Percentiles rank a stretch among this genome's conserved stretches.
Evolutionary conservation across 2,329 filamentous ascomycete species (phyloP).

Genomic region (Pseudogymnoascus sp.): DNA sequence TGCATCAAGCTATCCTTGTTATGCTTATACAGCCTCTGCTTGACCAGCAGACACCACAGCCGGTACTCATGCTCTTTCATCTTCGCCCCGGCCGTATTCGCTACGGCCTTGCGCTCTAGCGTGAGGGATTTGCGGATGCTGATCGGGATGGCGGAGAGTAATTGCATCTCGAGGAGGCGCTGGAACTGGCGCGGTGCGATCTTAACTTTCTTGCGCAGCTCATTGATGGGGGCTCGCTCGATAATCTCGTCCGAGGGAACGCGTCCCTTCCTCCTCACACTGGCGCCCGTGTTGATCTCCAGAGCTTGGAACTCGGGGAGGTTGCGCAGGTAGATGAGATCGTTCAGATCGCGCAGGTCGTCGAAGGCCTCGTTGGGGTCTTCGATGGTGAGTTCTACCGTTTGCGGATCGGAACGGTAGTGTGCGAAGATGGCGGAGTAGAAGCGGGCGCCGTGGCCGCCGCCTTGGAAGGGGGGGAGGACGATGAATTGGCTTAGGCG

Average conservation of each 20-base stretch:
- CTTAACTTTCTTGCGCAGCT: conserved; percentile 54
- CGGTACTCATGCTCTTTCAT: conserved; percentile 54
- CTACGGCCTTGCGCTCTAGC: conserved; percentile 29
- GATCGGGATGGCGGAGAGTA: conserved; percentile 51
- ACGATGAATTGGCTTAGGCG: conserved; percentile 92
- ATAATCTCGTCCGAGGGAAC: conserved; percentile 47
- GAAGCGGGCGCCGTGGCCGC: conserved; percentile 69
- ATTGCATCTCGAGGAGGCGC: conserved; percentile 67
- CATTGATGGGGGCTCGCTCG: conserved; percentile 46
- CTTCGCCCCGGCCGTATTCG: conserved; percentile 36
- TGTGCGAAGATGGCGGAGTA: conserved; percentile 72
- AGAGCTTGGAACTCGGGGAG: conserved; percentile 50
- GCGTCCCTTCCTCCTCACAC: conserved; percentile 40
- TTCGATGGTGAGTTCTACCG: conserved; percentile 82
- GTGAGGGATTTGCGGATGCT: conserved; percentile 47
- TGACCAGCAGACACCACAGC: conserved; percentile 68
- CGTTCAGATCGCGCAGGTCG: conserved; percentile 66
- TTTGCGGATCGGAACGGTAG: conserved; percentile 57
- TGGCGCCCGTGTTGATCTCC: conserved; percentile 43
- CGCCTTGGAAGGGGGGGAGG: conserved; percentile 75
- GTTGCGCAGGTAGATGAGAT: conserved; percentile 56
- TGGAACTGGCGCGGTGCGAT: conserved; percentile 70
- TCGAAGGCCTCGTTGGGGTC: conserved; percentile 87
- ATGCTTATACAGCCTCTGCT: conserved; percentile 66
- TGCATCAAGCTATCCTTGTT: conserved; percentile 65